A percentile compares a stretch with the other conserved stretches of the same genome.
These are phyloP conservation scores for Euphrasia confusa DNA, from an alignment of 257 asterid species.

Conservation along the genomic window DNA sequence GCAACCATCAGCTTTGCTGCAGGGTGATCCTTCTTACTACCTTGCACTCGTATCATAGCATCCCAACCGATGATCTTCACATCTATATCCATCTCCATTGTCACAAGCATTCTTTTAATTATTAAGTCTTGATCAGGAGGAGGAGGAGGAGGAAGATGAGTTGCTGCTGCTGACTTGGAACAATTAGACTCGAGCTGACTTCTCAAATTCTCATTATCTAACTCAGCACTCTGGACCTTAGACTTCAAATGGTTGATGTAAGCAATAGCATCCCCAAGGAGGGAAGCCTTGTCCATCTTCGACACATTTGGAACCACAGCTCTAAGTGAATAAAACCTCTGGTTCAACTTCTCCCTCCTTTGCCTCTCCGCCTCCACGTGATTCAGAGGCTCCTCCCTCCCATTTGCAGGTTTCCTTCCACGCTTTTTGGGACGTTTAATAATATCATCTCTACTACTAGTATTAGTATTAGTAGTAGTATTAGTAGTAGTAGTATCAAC, in stretches of 20 bases:
- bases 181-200: constrained; percentile 34
- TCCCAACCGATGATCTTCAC: constrained; percentile 67
- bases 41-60: constrained; percentile 62
- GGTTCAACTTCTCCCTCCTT: constrained; percentile 1
- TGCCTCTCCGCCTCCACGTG: constrained; percentile 6
- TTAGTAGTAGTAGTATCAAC: constrained; percentile 20
- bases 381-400: background rate
- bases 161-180: constrained; percentile 26
- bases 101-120: background rate
- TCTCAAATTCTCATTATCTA: constrained; percentile 45
- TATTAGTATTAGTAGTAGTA: no score
- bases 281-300: constrained; percentile 3
- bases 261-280: background rate
- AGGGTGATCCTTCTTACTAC: constrained; percentile 61
- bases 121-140: constrained; percentile 28
- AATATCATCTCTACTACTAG: constrained; percentile 41
- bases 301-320: background rate
- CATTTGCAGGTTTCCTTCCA: background rate
- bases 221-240: background rate
- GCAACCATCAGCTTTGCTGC: constrained; percentile 71
- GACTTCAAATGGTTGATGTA: background rate
- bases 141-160: no score
- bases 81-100: constrained; percentile 54
- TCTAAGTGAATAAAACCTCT: background rate
- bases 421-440: constrained; percentile 34